These are phyloP conservation scores for Atalantia buxifolia DNA, from an alignment of 345 rosid genomes.

Conservation along the genomic window DNA sequence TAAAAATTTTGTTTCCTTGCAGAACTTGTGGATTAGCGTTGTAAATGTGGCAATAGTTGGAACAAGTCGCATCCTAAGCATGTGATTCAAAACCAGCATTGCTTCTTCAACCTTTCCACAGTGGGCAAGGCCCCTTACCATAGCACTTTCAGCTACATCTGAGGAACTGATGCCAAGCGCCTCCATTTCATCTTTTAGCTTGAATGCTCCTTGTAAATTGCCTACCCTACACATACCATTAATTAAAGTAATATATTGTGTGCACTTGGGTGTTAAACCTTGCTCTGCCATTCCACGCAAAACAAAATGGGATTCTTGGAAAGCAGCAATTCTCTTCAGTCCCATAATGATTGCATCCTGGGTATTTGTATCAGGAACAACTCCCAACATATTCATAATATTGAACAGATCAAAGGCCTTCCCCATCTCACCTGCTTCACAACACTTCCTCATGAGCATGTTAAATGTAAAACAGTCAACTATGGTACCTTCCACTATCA, in stretches of 20 bases:
- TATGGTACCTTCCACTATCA: slow-evolving; percentile 45
- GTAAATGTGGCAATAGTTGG: slow-evolving; percentile 83
- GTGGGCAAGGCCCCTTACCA: slow-evolving; percentile 80
- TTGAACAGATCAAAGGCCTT: slow-evolving; percentile 50
- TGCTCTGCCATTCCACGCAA: slow-evolving; percentile 57
- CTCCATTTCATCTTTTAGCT: slow-evolving; percentile 69
- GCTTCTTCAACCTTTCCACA: slow-evolving; percentile 84
- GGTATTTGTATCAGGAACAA: slow-evolving; percentile 44
- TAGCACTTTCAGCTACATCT: slow-evolving; percentile 78
- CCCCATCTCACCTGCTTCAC: slow-evolving; percentile 41
- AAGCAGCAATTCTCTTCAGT: slow-evolving; percentile 47
- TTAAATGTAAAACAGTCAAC: slow-evolving; percentile 53
- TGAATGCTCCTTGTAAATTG: slow-evolving; percentile 54
- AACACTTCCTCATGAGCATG: slow-evolving; percentile 54
- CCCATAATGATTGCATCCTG: slow-evolving; percentile 39
- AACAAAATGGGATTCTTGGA: slow-evolving; percentile 47
- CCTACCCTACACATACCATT: slow-evolving; percentile 68
- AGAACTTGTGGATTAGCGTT: slow-evolving; percentile 62
- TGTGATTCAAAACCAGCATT: slow-evolving; percentile 47
- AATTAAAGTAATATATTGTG: slow-evolving; percentile 50
- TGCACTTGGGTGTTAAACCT: slow-evolving; percentile 47
- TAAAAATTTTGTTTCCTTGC: slow-evolving; percentile 43
- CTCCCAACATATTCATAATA: slow-evolving; percentile 44
- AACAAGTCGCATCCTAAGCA: slow-evolving; percentile 49
- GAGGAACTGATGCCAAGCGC: slow-evolving; percentile 33